Evolutionary conservation across 75 land plant genomes (phyloP).

Genomic region (Sequoiadendron giganteum): DNA sequence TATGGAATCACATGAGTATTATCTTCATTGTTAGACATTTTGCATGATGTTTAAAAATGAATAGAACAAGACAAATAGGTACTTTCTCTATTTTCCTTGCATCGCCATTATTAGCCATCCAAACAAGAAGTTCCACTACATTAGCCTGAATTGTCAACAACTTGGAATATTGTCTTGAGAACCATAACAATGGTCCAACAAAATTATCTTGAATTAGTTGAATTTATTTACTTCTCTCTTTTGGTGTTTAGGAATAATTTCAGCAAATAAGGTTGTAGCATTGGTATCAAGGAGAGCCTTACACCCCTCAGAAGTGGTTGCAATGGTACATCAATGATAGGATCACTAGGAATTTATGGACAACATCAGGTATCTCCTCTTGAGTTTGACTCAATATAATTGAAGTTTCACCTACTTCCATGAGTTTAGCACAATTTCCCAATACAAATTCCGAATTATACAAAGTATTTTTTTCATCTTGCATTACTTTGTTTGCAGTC

Average conservation of each 20-base stretch:
- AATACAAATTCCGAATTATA: slow-evolving; percentile 52
- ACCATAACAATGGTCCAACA: slow-evolving; percentile 59
- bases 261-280: slow-evolving; percentile 37
- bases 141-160: slow-evolving; percentile 61
- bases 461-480: slow-evolving; percentile 51
- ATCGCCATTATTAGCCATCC: slow-evolving; percentile 53
- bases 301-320: slow-evolving; percentile 60
- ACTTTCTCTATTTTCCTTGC: slow-evolving; percentile 63
- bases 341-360: slow-evolving; percentile 45
- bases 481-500: slow-evolving; percentile 17
- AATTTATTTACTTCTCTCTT: slow-evolving; percentile 4
- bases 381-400: slow-evolving; percentile 24
- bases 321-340: slow-evolving; percentile 48
- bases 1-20: slow-evolving; percentile 6
- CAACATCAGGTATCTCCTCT: slow-evolving; percentile 19
- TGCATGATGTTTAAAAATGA: slow-evolving; percentile 32
- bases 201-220: slow-evolving; percentile 54
- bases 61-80: slow-evolving; percentile 15
- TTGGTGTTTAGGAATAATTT: slow-evolving; percentile 19
- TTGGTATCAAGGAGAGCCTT: slow-evolving; percentile 60
- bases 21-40: slow-evolving; percentile 21
- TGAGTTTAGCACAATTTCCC: slow-evolving; percentile 42
- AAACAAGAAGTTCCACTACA: slow-evolving; percentile 50
- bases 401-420: slow-evolving; percentile 39
- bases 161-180: slow-evolving; percentile 60